These are phyloP conservation scores for Euclidium syriacum DNA, from an alignment of 345 rosid genomes.

Conservation along the genomic window DNA sequence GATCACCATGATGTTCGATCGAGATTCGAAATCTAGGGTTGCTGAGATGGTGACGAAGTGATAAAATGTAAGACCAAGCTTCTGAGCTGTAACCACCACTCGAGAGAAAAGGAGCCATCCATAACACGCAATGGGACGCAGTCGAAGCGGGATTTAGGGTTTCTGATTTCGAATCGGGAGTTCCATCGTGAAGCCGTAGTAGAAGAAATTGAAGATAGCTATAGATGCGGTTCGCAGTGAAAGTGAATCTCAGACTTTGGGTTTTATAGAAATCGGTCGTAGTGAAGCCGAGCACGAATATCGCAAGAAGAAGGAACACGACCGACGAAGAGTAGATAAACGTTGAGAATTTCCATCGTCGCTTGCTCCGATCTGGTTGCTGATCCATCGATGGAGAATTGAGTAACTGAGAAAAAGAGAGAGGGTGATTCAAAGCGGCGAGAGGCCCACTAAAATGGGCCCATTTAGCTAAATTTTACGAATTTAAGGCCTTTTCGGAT, in stretches of 20 bases:
- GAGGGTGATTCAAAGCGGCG: neutral
- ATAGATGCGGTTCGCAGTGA: constrained; percentile 25
- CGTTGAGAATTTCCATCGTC: constrained; percentile 28
- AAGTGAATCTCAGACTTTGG: constrained; percentile 35
- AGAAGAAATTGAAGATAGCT: constrained; percentile 24
- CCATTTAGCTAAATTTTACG: neutral
- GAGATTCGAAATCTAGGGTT: constrained; percentile 47
- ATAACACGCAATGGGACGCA: constrained; percentile 56
- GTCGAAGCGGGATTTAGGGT: constrained; percentile 6
- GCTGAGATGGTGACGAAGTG: constrained; percentile 38
- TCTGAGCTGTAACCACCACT: constrained; percentile 96
- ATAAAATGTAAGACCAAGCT: constrained; percentile 73
- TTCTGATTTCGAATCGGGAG: constrained; percentile 16
- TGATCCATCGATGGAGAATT: constrained; percentile 23
- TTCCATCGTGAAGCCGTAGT: constrained; percentile 9
- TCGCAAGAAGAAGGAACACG: constrained; percentile 41
- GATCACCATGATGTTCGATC: constrained; percentile 76
- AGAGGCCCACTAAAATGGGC: constrained; percentile 8
- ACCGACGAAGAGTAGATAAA: constrained; percentile 39
- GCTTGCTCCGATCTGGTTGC: constrained; percentile 16
- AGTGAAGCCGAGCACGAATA: constrained; percentile 33
- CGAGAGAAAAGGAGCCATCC: constrained; percentile 94
- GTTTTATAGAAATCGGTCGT: constrained; percentile 34
- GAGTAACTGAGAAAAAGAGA: neutral
- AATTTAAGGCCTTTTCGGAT: neutral